phyloP scores from a whole-genome alignment of 306 rosid genomes.

The Calophaca sinica region DNA sequence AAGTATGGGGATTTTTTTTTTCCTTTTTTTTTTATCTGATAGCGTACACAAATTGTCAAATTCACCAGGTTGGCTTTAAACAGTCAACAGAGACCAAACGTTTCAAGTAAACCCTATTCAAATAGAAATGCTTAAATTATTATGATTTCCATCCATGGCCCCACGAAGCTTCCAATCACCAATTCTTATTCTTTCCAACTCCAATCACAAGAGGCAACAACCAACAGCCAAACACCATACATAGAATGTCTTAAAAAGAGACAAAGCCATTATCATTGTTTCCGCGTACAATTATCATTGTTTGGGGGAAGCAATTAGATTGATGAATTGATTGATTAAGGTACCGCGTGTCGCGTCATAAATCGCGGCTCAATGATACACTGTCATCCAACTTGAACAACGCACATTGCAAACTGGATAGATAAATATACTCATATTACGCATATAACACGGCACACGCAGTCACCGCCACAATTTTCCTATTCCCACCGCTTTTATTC shows the following conservation, averaged over 20 bases:
- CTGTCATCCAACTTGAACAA: slow-evolving; percentile 43
- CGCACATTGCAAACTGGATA: slow-evolving; percentile 33
- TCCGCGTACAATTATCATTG: slow-evolving; percentile 53
- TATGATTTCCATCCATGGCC: not conserved
- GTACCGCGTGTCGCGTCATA: slow-evolving; percentile 71
- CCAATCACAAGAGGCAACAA: slow-evolving; percentile 14
- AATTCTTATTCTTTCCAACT: not conserved
- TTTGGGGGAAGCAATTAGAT: not conserved
- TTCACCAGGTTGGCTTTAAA: not conserved
- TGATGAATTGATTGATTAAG: slow-evolving; percentile 40
- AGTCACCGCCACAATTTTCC: slow-evolving; percentile 37
- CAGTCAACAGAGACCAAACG: not conserved
- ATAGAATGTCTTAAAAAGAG: slow-evolving; percentile 51
- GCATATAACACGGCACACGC: slow-evolving; percentile 37
- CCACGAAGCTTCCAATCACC: slow-evolving; percentile 23
- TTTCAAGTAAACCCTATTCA: too few species aligned
- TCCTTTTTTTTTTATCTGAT: not conserved
- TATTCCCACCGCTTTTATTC: slow-evolving; percentile 38
- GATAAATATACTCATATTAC: not conserved
- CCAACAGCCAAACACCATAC: slow-evolving; percentile 27
- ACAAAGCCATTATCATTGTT: slow-evolving; percentile 39
- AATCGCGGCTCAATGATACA: slow-evolving; percentile 57
- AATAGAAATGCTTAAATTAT: too few species aligned
- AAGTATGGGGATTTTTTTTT: not conserved
- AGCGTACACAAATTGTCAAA: slow-evolving; percentile 11